Evolutionary conservation across 2,329 filamentous ascomycete species (phyloP), one percentile per base, ranked within the genome.

Genomic region (Ceratocystis variospora): DNA sequence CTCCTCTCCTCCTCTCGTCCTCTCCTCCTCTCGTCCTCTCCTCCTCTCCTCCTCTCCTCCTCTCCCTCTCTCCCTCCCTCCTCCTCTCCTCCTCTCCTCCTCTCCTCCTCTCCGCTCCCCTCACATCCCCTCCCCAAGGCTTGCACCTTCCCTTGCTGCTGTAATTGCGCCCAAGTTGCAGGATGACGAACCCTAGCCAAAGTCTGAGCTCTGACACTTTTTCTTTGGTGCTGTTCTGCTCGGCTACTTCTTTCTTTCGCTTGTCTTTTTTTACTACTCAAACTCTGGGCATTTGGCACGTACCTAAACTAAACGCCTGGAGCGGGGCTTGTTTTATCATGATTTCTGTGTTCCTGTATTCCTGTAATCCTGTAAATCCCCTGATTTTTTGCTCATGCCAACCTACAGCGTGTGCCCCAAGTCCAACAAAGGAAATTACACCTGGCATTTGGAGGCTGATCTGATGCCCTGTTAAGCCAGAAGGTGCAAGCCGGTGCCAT

Each of bases 321-420:
- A 57, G 53, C 53, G 53, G 53, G 53, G 53, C 53, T 57, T 57
- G 53, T 57, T 57, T 57, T 22, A 57, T 57, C 53, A 57, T 57
- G 53, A 57, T 57, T 57, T 28, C 53, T 57, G 53, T 57, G 53
- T 57, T 57, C 53, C 53, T 57, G 22, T 50, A 50, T 19, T 50
- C 46, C 46, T 50, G 46, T 50, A 19, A 48, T 48, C 50, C 46
- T 55, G n/a, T 15, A 55, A 57, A 33, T 57, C 53, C 53, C 53
- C 53, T 57, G 53, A 5, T 57, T 57, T 57, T 57, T 15, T 28
- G 53, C 53, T n/a, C 53, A 31, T 31, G 53, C 53, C 53, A 31
- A 22, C 46, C 46, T 8, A 50, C 46, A 50, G 46, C n/a, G 46
- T 50, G 46, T 50, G 46, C 46, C 46, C 46, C 46, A 50, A 50